Base-by-base conservation (phyloP, 148 eudicot genomes). In the Suaeda aralocaspica region DNA sequence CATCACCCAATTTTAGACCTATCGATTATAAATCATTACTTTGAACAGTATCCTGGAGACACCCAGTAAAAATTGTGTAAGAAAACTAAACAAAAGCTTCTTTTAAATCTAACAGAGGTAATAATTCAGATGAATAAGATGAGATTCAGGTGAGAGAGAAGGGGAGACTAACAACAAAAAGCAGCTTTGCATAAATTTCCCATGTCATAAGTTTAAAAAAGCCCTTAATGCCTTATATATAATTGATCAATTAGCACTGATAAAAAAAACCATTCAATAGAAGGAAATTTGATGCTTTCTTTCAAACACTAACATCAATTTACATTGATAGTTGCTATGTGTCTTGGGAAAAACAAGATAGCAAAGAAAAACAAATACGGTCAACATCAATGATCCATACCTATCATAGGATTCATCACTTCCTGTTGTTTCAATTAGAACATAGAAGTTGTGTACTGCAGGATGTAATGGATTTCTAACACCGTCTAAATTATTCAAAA, bases 401-500 rank as follows among this genome's bases (percentile, higher is more conserved):
- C 82, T 91, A 80, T 88, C 98, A 79, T 80, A 78, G 59, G 95
- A 82, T 83, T 93, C 97, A 64, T 80, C 84, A 80, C 98, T 93
- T 61, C 98, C 98, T 26, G 91, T 91, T 67, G 96, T 90, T 86
- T 92, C 98, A 66, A 92, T 92, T 77, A 93, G 82, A 77, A 89
- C 83, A 81, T 93, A 93, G 46, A 93, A 93, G 72, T 89, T 87
- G 84, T 88, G 89, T 63, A 77, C 57, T 58, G 81, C 74, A 68
- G 97, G 80, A 73, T 95, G 92, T 79, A 93, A 74, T 31, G 96
- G 98, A 80, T 93, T 88, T 61, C 98, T 88, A 59, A 77, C 82
- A 73, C 96, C 95, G 30, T 93, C 97, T 79, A 87, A 78, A 72
- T 87, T 89, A 70, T 79, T 74, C 78, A 88, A 80, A 77, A 79